These are phyloP conservation scores for Cryphonectria parasitica DNA, from an alignment of 2,329 filamentous ascomycete genomes.

Conservation along the genomic window DNA sequence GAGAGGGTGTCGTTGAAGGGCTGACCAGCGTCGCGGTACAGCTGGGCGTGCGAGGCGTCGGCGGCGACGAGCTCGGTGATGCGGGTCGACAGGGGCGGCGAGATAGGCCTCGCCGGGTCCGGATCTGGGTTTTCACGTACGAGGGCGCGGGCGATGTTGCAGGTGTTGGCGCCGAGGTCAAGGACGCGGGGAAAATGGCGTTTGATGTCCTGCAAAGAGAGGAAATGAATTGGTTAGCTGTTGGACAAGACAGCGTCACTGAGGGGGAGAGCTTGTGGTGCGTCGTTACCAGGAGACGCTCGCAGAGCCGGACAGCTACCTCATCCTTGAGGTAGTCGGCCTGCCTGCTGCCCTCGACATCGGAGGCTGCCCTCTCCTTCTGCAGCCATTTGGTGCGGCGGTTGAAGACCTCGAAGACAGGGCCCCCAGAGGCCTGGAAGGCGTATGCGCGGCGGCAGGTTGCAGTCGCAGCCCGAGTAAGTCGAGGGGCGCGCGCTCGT, in stretches of 20 bases:
- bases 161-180: constrained; percentile 93
- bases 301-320: constrained; percentile 80
- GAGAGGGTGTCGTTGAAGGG: constrained; percentile 74
- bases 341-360: constrained; percentile 72
- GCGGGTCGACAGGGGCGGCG: constrained; percentile 69
- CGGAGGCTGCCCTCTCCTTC: constrained; percentile 79
- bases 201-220: constrained; percentile 76
- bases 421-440: constrained; percentile 74
- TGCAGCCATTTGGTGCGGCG: constrained; percentile 85
- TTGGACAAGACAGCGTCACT: neutral
- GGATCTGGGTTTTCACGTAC: constrained; percentile 70
- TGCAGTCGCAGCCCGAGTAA: constrained; percentile 24
- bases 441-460: constrained; percentile 67
- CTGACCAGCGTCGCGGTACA: constrained; percentile 77
- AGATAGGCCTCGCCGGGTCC: constrained; percentile 56
- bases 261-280: neutral
- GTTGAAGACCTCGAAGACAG: constrained; percentile 90
- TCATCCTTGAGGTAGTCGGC: constrained; percentile 95
- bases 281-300: constrained; percentile 73
- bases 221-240: neutral
- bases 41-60: constrained; percentile 76
- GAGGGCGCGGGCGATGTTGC: constrained; percentile 86
- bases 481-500: constrained; percentile 22
- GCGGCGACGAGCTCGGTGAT: constrained; percentile 78
- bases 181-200: constrained; percentile 82